A percentile compares a stretch with the other conserved stretches of the same genome.
Evolutionary conservation across 2,329 filamentous ascomycete species (phyloP).

Genomic region (Malbranchea cinnamomea): DNA sequence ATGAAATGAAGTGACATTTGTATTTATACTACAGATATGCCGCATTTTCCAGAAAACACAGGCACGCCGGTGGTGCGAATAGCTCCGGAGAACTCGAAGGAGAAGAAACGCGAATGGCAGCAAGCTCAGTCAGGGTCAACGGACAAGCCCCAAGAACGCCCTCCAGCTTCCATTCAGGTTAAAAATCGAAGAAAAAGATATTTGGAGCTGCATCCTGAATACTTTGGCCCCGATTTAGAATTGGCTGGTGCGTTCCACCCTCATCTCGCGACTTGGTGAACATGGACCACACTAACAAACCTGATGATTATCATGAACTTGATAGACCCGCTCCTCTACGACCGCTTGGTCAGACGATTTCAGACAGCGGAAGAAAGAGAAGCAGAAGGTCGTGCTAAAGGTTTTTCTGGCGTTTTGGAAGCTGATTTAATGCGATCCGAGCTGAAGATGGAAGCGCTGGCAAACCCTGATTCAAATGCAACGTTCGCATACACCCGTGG

Average conservation of each 20-base stretch:
- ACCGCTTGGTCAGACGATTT: slow-evolving; percentile 62
- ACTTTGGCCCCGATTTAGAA: slow-evolving; percentile 49
- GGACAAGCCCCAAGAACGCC: slow-evolving; percentile 16
- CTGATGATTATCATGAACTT: slow-evolving; percentile 16
- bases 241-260: slow-evolving; percentile 37
- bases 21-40: slow-evolving; percentile 17
- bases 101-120: too few relatives aligned
- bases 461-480: slow-evolving; percentile 36
- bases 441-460: slow-evolving; percentile 51
- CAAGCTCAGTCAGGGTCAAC: too few relatives aligned
- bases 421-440: slow-evolving; percentile 64
- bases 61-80: slow-evolving; percentile 11
- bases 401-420: slow-evolving; percentile 65
- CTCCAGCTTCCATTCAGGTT: slow-evolving; percentile 33
- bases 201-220: slow-evolving; percentile 55
- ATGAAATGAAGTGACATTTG: background rate
- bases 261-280: slow-evolving; percentile 1
- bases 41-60: slow-evolving; percentile 22
- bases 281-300: slow-evolving; percentile 8
- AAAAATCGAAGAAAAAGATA: slow-evolving; percentile 71
- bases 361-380: slow-evolving; percentile 60
- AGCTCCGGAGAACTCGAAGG: slow-evolving; percentile 5
- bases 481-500: slow-evolving; percentile 37
- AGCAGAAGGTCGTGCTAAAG: slow-evolving; percentile 55
- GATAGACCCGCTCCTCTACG: slow-evolving; percentile 65